Base-by-base conservation (phyloP, 352 stramenopile species). In the Globisporangium okanoganense region DNA sequence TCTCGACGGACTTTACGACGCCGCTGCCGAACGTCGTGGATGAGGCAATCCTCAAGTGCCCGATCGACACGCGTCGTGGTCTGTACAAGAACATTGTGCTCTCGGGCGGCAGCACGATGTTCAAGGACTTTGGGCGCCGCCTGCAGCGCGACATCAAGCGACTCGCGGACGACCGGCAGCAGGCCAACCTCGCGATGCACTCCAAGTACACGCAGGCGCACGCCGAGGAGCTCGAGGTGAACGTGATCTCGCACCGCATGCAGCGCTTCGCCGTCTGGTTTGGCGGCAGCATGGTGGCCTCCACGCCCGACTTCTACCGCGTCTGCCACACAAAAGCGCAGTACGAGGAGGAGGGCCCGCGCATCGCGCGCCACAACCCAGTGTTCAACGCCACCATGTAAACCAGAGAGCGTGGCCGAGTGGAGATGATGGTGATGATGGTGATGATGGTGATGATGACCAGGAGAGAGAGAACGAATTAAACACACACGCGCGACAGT, bases 51-150 rank as follows among this genome's bases (percentile, higher is more conserved):
- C 76, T 98, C 56, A 96, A 96, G 67, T 98, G 93, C 57, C 95
- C 95, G 9, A 98, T 99, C 71, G 95, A 99, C 72, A 97, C 90
- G 44, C 82, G 95, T 0, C 79, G 94, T 41, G 88, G 87, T 18
- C 70, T 99, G 27, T 98, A 98, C 85, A 97, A 97, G 72, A 98
- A 98, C 76, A 98, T 98, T 69, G 94, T 98, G 56, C 75, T 98
- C 9, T 97, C 85, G 33, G 95, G 95, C 58, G 95, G 95, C 48
- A 96, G 85, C 58, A 98, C 95, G n/a, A 98, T 98, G 89, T 98
- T 99, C 69, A 98, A 98, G 68, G 90, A 98, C 71, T 99, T 99
- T 78, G 93, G 92, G 29, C 82, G 90, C 36, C 85, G 95, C 44
- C 82, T 99, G 38, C 85, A 98, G 70, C 79, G 90, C 41, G 95